Evolutionary conservation across 1,284 basidiomycete species (phyloP).

Genomic region (Baeospora myosura): DNA sequence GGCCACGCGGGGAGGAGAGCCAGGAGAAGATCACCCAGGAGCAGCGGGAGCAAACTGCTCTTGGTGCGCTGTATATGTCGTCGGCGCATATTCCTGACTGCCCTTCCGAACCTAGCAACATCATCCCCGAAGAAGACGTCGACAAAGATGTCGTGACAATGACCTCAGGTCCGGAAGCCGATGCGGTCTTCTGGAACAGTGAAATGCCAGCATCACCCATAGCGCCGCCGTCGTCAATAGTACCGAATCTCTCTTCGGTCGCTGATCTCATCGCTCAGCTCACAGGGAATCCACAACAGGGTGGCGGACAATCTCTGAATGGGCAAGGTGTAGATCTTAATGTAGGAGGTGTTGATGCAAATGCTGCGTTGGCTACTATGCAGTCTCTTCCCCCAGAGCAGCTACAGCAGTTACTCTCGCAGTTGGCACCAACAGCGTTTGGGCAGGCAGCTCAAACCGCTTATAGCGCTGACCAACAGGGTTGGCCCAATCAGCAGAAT

Average conservation of each 20-base stretch:
- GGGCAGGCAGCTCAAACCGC: constrained; percentile 1
- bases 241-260: constrained; percentile 39
- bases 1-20: constrained; percentile 55
- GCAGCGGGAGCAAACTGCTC: constrained; percentile 67
- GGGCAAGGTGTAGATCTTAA: not conserved
- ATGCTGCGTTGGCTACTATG: constrained; percentile 30
- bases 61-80: constrained; percentile 66
- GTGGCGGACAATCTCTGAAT: constrained; percentile 11
- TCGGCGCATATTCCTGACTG: constrained; percentile 64
- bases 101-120: constrained; percentile 58
- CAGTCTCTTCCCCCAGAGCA: constrained; percentile 48
- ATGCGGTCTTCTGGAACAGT: constrained; percentile 25
- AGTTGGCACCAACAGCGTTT: constrained; percentile 24
- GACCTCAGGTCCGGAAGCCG: constrained; percentile 61
- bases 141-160: constrained; percentile 56
- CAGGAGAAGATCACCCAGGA: constrained; percentile 62
- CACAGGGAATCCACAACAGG: constrained; percentile 22
- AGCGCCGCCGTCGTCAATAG: constrained; percentile 17
- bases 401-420: constrained; percentile 56
- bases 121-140: constrained; percentile 59
- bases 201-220: constrained; percentile 16
- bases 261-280: constrained; percentile 66
- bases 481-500: not conserved
- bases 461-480: not conserved
- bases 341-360: constrained; percentile 27